These are phyloP conservation scores for Aspergillus affinis DNA, from an alignment of 495 filamentous ascomycete genomes.

Conservation along the genomic window DNA sequence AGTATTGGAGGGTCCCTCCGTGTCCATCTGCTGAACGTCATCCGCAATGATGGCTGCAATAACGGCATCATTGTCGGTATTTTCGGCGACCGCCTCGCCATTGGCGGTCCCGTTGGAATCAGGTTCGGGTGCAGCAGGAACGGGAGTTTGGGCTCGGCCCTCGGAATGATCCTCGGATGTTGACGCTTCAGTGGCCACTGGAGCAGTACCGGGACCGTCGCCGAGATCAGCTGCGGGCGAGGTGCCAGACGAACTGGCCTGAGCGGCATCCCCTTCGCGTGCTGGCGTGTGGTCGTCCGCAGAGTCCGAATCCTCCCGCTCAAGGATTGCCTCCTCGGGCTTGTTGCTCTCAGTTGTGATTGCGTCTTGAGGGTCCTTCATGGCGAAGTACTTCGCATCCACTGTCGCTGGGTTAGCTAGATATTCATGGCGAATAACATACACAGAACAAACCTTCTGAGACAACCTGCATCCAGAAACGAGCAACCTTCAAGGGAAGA, in stretches of 20 bases:
- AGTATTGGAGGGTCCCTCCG: slow-evolving; percentile 6
- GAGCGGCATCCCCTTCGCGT: slow-evolving; percentile 26
- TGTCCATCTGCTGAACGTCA: slow-evolving; percentile 21
- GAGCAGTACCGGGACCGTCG: background rate
- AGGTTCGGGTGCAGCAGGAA: slow-evolving; percentile 3
- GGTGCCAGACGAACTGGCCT: slow-evolving; percentile 35
- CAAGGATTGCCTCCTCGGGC: slow-evolving; percentile 34
- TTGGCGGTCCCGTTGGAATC: background rate
- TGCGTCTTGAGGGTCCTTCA: slow-evolving; percentile 36
- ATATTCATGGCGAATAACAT: background rate
- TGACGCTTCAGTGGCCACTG: background rate
- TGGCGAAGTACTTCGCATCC: slow-evolving; percentile 45
- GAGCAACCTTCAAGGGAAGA: slow-evolving; percentile 26
- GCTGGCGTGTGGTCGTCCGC: slow-evolving; percentile 18
- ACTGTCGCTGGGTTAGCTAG: slow-evolving; percentile 18
- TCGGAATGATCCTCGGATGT: background rate
- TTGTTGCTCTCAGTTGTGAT: slow-evolving; percentile 31
- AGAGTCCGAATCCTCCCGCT: slow-evolving; percentile 26
- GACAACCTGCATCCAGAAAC: slow-evolving; percentile 47
- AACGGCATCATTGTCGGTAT: slow-evolving; percentile 23
- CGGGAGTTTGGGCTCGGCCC: background rate
- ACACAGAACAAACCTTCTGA: slow-evolving; percentile 32
- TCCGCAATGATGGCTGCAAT: slow-evolving; percentile 27
- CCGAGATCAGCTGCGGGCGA: background rate
- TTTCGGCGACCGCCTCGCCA: slow-evolving; percentile 12